Conservation (phyloP, 2,329 filamentous ascomycete genomes). For the Byssothecium circinans region DNA sequence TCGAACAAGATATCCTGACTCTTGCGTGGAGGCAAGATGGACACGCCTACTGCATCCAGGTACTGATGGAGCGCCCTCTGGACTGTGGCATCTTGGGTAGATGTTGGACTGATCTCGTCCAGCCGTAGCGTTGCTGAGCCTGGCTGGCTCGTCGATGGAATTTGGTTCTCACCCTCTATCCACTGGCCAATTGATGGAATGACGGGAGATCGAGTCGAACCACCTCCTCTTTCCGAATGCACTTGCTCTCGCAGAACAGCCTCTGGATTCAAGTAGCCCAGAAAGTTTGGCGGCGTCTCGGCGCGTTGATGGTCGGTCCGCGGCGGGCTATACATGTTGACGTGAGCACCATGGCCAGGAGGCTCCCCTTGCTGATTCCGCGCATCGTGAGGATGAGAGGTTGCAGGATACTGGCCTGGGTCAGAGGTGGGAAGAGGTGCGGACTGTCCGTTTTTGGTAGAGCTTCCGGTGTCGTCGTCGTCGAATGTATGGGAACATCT, state of each 20-base stretch:
- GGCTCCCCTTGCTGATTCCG: constrained; percentile 26
- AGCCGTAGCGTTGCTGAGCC: constrained; percentile 27
- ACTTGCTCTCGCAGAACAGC: constrained; percentile 50
- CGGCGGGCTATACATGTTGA: constrained; percentile 35
- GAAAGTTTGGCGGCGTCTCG: constrained; percentile 45
- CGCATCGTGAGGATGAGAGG: constrained; percentile 25
- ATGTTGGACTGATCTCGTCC: constrained; percentile 35
- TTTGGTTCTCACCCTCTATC: constrained; percentile 33
- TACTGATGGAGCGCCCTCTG: constrained; percentile 41
- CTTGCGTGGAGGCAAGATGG: constrained; percentile 38
- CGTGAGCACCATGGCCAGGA: constrained; percentile 24
- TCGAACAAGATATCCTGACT: constrained; percentile 45
- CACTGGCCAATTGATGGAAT: constrained; percentile 40
- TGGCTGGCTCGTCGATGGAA: constrained; percentile 23
- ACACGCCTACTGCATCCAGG: constrained; percentile 41
- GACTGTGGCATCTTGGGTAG: constrained; percentile 34
- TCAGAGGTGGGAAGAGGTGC: constrained; percentile 35
- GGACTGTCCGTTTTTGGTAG: constrained; percentile 41
- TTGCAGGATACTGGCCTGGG: constrained; percentile 22
- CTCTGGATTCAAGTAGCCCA: constrained; percentile 52
- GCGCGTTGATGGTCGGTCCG: constrained; percentile 28
- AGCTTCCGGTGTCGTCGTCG: constrained; percentile 41
- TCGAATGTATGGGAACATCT: constrained; percentile 48
- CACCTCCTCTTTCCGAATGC: constrained; percentile 37
- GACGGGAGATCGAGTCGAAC: constrained; percentile 31